Conservation (phyloP, 2,329 filamentous ascomycete species). For the Rugonectria rugulosa region DNA sequence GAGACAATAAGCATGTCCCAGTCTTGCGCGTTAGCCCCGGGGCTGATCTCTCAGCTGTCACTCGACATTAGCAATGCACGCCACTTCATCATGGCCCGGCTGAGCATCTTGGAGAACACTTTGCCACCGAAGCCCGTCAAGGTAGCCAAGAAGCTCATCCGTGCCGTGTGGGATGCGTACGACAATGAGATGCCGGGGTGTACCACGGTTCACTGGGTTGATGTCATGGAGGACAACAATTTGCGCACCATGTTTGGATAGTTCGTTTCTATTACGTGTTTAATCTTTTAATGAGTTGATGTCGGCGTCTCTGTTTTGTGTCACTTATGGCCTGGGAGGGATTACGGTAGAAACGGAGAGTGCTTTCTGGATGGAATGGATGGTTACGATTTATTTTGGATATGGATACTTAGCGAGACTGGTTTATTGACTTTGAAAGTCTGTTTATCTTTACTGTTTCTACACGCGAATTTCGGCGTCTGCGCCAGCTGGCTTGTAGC, state of each 20-base stretch:
- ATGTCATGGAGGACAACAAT: constrained; percentile 49
- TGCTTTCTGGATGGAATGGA: no score
- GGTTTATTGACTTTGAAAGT: no score
- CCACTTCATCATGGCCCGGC: constrained; percentile 47
- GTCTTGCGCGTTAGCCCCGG: constrained; percentile 6
- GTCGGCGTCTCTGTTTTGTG: no score
- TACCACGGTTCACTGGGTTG: constrained; percentile 50
- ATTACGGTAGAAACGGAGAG: no score
- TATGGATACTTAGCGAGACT: no score
- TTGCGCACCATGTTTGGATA: constrained; percentile 45
- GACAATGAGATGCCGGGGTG: constrained; percentile 45
- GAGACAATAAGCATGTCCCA: constrained; percentile 17
- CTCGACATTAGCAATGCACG: constrained; percentile 50
- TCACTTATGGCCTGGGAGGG: no score
- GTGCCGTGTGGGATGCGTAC: constrained; percentile 51
- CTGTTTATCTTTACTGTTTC: no score
- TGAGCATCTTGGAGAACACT: constrained; percentile 48
- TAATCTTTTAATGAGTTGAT: neutral
- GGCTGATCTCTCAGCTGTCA: constrained; percentile 36
- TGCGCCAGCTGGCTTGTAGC: no score
- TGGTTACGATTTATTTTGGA: no score
- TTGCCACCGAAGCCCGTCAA: constrained; percentile 51
- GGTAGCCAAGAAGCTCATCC: constrained; percentile 51
- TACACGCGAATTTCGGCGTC: no score
- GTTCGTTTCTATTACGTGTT: neutral